phyloP scores from a whole-genome alignment of 2,329 filamentous ascomycete species.

The Phialocephala subalpina region DNA sequence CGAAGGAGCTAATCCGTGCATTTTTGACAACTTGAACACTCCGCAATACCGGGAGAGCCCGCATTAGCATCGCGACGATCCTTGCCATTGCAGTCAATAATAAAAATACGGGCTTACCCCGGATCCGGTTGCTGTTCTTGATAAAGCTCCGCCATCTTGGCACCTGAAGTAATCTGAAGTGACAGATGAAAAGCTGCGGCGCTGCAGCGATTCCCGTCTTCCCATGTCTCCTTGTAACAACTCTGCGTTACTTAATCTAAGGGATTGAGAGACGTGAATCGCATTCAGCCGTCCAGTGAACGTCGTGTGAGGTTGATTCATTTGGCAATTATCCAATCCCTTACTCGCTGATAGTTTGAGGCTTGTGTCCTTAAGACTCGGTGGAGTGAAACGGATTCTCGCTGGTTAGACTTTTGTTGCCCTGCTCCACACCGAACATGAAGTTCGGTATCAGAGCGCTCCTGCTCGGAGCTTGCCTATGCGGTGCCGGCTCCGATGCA shows the following conservation, averaged over 20 bases:
- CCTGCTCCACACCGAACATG: background rate
- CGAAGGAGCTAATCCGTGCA: too few relatives aligned
- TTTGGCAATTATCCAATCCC: background rate
- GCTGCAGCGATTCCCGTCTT: background rate
- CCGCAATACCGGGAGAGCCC: background rate
- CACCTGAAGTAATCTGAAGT: background rate
- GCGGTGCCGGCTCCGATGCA: slow-evolving; percentile 13
- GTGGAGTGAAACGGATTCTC: background rate
- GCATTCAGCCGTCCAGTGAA: background rate
- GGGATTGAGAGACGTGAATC: background rate
- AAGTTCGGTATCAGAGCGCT: slow-evolving; percentile 7
- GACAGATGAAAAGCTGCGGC: background rate
- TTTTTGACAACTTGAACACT: too few relatives aligned
- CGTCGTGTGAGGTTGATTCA: background rate
- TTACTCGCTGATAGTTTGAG: background rate
- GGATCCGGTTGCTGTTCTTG: background rate
- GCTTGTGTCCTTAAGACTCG: background rate
- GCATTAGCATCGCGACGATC: background rate
- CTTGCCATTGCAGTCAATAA: background rate
- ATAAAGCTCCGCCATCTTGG: background rate
- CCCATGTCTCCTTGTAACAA: background rate
- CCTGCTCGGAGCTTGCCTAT: slow-evolving; percentile 7
- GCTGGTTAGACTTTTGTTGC: background rate
- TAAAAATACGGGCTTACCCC: background rate
- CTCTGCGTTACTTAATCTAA: background rate